Evolutionary conservation across 2,329 filamentous ascomycete species (phyloP).

Genomic region (Aspergillus japonicus): DNA sequence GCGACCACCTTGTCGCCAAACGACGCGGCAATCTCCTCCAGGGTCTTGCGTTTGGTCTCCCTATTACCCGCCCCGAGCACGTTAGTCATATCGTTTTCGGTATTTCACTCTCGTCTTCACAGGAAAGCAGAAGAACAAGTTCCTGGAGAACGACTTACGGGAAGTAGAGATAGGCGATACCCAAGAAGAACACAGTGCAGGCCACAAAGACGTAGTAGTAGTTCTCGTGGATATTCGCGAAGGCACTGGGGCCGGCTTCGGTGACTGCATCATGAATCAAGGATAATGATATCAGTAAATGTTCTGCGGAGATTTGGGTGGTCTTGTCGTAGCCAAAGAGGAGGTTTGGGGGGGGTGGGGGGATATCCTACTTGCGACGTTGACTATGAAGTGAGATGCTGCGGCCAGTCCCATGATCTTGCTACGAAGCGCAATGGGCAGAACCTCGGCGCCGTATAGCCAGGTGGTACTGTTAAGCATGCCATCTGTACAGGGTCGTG

Average conservation of each 20-base stretch:
- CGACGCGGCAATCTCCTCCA: constrained; percentile 51
- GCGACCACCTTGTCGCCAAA: constrained; percentile 50
- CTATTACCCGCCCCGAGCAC: constrained; percentile 17
- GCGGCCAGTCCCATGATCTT: constrained; percentile 58
- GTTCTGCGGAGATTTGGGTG: no score
- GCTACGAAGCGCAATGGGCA: constrained; percentile 54
- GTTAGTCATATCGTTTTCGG: no score
- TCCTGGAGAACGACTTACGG: constrained; percentile 38
- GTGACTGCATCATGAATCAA: constrained; percentile 39
- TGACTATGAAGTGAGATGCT: constrained; percentile 56
- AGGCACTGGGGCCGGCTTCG: constrained; percentile 56
- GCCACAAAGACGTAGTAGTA: constrained; percentile 62
- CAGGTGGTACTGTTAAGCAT: constrained; percentile 57
- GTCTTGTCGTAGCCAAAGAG: no score
- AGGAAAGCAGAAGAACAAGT: neutral
- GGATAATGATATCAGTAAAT: no score
- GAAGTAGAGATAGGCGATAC: constrained; percentile 56
- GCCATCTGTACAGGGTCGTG: constrained; percentile 35
- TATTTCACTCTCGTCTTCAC: neutral
- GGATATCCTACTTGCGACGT: constrained; percentile 45
- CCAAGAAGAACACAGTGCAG: constrained; percentile 53
- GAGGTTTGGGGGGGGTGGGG: no score
- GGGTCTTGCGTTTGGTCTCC: constrained; percentile 50
- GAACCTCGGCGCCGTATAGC: constrained; percentile 57
- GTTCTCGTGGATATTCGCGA: constrained; percentile 58